Conservation (phyloP, 108 stramenopile species). For the Stephanodiscus minutulus region DNA sequence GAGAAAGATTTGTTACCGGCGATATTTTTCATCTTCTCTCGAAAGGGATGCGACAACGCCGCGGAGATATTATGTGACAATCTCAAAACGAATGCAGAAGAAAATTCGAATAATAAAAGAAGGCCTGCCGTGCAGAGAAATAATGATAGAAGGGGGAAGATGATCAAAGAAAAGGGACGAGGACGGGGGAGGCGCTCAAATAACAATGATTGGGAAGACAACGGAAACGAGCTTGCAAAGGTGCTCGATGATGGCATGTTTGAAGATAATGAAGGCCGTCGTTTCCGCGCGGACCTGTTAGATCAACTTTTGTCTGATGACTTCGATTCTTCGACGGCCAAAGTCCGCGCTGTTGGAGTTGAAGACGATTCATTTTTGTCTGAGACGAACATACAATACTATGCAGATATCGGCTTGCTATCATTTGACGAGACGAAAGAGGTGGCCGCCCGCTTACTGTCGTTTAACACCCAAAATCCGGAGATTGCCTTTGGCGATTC, state of each 20-base stretch:
- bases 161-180: slow-evolving; percentile 34
- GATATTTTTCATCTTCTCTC: slow-evolving; percentile 92
- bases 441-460: slow-evolving; percentile 63
- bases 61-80: slow-evolving; percentile 58
- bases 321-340: slow-evolving; percentile 23
- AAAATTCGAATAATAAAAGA: slow-evolving; percentile 17
- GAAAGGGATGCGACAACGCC: slow-evolving; percentile 90
- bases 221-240: slow-evolving; percentile 35
- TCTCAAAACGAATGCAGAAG: slow-evolving; percentile 46
- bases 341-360: slow-evolving; percentile 15
- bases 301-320: slow-evolving; percentile 51
- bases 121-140: slow-evolving; percentile 24
- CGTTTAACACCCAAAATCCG: slow-evolving; percentile 77
- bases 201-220: slow-evolving; percentile 33
- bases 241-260: slow-evolving; percentile 40
- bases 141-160: slow-evolving; percentile 19
- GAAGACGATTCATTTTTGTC: slow-evolving; percentile 55
- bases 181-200: slow-evolving; percentile 37
- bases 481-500: slow-evolving; percentile 74
- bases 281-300: slow-evolving; percentile 63
- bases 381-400: slow-evolving; percentile 63
- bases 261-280: slow-evolving; percentile 62
- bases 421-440: slow-evolving; percentile 55
- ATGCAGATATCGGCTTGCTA: slow-evolving; percentile 71
- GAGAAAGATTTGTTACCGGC: slow-evolving; percentile 84